These are phyloP conservation scores for Marchantia paleacea DNA, from an alignment of 225 moss, liverwort and hornwort species.

Conservation along the genomic window DNA sequence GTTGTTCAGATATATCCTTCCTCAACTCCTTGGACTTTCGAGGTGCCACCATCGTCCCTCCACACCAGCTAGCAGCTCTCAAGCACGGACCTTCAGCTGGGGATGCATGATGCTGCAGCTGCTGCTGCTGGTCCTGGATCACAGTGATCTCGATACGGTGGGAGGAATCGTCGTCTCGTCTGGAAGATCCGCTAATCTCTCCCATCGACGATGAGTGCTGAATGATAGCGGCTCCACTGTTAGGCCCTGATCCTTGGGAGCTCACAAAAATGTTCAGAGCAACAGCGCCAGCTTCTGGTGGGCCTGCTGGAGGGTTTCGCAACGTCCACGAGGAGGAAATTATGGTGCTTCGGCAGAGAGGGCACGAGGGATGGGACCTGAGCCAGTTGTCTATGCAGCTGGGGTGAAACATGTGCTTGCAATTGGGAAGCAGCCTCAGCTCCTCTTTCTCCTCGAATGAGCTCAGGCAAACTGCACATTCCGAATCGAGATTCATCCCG, in stretches of 20 bases:
- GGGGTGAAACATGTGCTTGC: slow-evolving; percentile 78
- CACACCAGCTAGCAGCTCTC: slow-evolving; percentile 12
- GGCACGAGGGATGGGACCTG: slow-evolving; percentile 69
- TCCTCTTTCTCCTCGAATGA: slow-evolving; percentile 56
- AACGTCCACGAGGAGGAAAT: slow-evolving; percentile 23
- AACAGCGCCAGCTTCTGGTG: neutral
- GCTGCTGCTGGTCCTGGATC: slow-evolving; percentile 4
- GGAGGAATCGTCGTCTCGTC: neutral
- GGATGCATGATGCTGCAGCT: neutral
- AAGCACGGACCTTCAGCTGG: neutral
- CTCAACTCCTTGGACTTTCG: slow-evolving; percentile 12
- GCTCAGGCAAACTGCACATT: slow-evolving; percentile 78
- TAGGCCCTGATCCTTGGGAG: neutral
- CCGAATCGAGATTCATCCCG: slow-evolving; percentile 36
- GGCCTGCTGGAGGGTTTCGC: neutral
- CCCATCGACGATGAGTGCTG: neutral
- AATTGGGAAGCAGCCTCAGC: slow-evolving; percentile 61
- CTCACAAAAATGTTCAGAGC: slow-evolving; percentile 1
- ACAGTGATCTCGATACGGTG: slow-evolving; percentile 12
- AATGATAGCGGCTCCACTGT: too few species aligned
- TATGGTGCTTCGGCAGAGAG: slow-evolving; percentile 50
- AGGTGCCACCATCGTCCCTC: neutral
- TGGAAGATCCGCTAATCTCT: neutral
- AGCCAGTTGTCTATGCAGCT: slow-evolving; percentile 76
- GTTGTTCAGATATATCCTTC: neutral